These are phyloP conservation scores for Kalaharituber pfeilii DNA, from an alignment of 2,329 filamentous ascomycete genomes.

Conservation along the genomic window DNA sequence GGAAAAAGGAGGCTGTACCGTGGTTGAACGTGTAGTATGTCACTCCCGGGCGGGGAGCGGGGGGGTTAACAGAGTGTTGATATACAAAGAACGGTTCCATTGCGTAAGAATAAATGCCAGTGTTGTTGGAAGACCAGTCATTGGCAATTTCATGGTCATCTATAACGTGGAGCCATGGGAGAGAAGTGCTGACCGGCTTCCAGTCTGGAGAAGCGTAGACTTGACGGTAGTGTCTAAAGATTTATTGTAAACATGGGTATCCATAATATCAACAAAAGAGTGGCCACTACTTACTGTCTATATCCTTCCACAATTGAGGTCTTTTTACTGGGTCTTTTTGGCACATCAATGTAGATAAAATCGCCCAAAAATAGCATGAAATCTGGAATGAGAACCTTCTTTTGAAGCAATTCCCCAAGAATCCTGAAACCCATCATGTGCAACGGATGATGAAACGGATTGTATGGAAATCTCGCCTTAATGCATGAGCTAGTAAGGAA, in stretches of 20 bases:
- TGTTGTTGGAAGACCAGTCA: conserved; percentile 72
- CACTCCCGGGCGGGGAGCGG: conserved; percentile 43
- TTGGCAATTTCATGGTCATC: conserved; percentile 96
- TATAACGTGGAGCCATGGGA: conserved; percentile 95
- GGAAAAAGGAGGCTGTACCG: conserved; percentile 83
- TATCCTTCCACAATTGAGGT: conserved; percentile 46
- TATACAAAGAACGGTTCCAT: conserved; percentile 77
- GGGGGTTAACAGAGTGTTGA: conserved; percentile 70
- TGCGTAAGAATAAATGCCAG: conserved; percentile 61
- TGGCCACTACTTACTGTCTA: conserved; percentile 43
- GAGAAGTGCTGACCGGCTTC: conserved; percentile 51
- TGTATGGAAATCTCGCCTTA: conserved; percentile 80
- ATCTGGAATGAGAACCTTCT: conserved; percentile 39
- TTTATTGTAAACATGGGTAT: neutral
- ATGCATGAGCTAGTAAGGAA: conserved; percentile 90
- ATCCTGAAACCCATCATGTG: conserved; percentile 64
- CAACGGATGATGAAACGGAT: conserved; percentile 62
- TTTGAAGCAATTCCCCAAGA: conserved; percentile 29
- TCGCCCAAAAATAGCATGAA: conserved; percentile 73
- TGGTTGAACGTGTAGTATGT: conserved; percentile 84
- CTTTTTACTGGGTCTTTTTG: conserved; percentile 54
- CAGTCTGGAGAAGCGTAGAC: conserved; percentile 94
- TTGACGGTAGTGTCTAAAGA: conserved; percentile 49
- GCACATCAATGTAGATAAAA: conserved; percentile 84
- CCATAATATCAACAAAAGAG: neutral